Conservation (phyloP, 148 eudicot species). For the Gaultheria prostrata region DNA sequence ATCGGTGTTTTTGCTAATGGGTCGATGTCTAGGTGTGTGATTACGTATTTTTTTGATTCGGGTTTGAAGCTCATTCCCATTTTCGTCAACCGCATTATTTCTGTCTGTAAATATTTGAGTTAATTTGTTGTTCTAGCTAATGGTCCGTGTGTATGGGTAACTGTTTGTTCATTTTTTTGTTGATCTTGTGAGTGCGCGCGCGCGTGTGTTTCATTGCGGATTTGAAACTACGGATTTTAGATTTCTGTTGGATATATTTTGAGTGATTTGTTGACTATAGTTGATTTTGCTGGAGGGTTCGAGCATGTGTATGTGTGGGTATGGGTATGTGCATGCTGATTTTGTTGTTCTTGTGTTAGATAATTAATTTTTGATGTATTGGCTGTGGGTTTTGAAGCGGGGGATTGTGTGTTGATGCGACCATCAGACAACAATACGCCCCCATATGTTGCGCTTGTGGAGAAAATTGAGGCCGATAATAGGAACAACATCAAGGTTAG, state of each 20-base stretch:
- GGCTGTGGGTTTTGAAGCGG: conserved; percentile 28
- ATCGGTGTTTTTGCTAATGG: not conserved
- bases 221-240: not conserved
- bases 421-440: conserved; percentile 28
- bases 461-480: conserved; percentile 35
- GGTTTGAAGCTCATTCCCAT: conserved; percentile 28
- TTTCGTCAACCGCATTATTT: not conserved
- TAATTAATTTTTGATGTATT: not conserved
- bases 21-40: not conserved
- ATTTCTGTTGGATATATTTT: not conserved
- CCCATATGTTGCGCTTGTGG: conserved; percentile 43
- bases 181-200: not conserved
- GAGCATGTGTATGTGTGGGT: conserved; percentile 25
- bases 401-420: conserved; percentile 39
- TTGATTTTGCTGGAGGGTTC: not conserved
- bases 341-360: not conserved
- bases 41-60: not conserved
- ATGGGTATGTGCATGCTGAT: conserved; percentile 26
- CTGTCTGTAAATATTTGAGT: not conserved
- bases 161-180: not conserved
- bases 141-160: not conserved
- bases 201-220: not conserved
- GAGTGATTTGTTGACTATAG: not conserved
- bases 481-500: conserved; percentile 35
- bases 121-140: not conserved